Conservation (phyloP, 345 rosid species). For the Linum trigynum region DNA sequence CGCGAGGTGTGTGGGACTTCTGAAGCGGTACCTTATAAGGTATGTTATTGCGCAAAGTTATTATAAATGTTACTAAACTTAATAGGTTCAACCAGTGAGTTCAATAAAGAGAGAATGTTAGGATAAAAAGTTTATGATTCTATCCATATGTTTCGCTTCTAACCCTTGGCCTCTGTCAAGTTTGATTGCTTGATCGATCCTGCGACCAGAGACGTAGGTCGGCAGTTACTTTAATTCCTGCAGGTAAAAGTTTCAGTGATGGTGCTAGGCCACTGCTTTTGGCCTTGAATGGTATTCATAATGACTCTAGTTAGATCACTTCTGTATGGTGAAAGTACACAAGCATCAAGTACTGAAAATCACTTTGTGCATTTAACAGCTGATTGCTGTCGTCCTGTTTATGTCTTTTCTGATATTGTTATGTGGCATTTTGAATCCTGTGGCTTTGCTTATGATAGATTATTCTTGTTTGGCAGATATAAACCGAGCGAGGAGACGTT, state of each 20-base stretch:
- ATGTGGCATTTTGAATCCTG: background rate
- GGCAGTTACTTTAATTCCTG: background rate
- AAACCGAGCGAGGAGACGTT: conserved; percentile 90
- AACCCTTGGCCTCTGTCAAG: background rate
- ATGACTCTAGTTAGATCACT: background rate
- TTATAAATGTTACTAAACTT: conserved; percentile 1
- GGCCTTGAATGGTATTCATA: background rate
- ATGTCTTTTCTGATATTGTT: too few species aligned
- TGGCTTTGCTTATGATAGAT: conserved; percentile 4
- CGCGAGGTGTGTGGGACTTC: conserved; percentile 83
- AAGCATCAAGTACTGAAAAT: background rate
- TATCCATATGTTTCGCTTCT: background rate
- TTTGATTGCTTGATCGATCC: background rate
- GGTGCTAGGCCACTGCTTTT: background rate
- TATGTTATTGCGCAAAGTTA: conserved; percentile 23
- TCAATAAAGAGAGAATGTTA: background rate
- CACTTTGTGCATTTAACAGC: background rate
- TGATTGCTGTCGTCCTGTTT: background rate
- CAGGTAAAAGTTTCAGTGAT: background rate
- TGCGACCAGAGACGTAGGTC: background rate
- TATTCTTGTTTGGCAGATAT: conserved; percentile 51
- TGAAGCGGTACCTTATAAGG: conserved; percentile 87
- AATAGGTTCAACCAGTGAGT: background rate
- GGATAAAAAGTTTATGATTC: background rate
- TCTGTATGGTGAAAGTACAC: background rate